Evolutionary conservation across 2,329 filamentous ascomycete genomes (phyloP), one percentile per base, ranked within the genome.

Genomic region (Cadophora gregata): DNA sequence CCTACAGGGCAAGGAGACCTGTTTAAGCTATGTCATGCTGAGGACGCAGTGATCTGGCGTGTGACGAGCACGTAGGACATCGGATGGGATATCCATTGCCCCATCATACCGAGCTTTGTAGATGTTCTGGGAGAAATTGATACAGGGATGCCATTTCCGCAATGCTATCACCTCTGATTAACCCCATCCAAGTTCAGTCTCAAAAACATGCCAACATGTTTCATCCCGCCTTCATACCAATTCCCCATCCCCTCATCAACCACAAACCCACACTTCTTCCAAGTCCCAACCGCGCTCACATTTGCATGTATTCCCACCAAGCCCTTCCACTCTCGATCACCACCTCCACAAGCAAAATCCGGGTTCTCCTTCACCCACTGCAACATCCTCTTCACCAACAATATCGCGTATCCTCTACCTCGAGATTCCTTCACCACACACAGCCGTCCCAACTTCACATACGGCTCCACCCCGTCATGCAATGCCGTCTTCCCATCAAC

Each of bases 211-310:
- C 92, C 94, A 24, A 96, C 84, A 81, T 97, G 93, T 71, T 86
- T 83, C 63, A 97, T 95, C 4, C 91, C 92, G 75, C 96, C 93
- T 78, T 97, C 94, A 70, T 84, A 82, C 93, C 94, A 97, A 31
- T 78, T 83, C 0, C 92, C 92, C 86, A 95, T 87, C 5, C 80
- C 82, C 75, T 91, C 84, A 78, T 97, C 94, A 7, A 86, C 81
- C 67, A 82, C 79, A 77, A 97, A 97, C 0, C 93, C 93, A 78
- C 89, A 85, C 74, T 83, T 85, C 74, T 80, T 80, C 88, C 93
- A 98, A 71, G 90, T 81, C 33, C 79, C 79, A 69, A 88, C 82
- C 12, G 91, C 88, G 31, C 82, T 78, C 66, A 85, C 84, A 81
- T 97, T 94, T 4, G 93, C 92, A 81, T 97, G 95, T 29, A 91